Evolutionary conservation across 2,329 filamentous ascomycete species (phyloP), one percentile per base, ranked within the genome.

Genomic region (Cladosporium sp.): DNA sequence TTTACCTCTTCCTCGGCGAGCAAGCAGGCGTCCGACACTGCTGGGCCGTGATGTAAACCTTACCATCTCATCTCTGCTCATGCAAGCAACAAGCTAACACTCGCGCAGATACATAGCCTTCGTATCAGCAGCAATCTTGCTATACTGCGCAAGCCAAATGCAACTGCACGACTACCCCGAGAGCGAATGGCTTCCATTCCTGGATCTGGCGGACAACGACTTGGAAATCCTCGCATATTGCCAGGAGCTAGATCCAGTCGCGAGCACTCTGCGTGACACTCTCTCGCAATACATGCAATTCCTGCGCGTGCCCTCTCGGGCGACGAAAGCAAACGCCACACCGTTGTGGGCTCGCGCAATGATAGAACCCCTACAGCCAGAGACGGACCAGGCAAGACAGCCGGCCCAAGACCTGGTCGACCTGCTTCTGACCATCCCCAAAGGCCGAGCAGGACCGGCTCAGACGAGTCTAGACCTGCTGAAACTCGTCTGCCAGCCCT

Each of bases 261-360:
- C 51, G 7, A 36, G 39, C 39, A 55, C 19, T 5, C 51, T 55
- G 2, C 51, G 51, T 32, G 40, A 55, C 40, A 55, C 51, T 7
- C 40, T 55, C 13, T 55, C 51, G 40, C 51, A 55, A 12, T 55
- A 55, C 40, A 47, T 55, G 51, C 51, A 55, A 37, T 55, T 55
- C 51, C 39, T 55, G 13, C 51, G 51, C 12, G n/a, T 55, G 25
- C 37, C 49, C 9, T 40, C 35, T 3, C 10, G 2, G 4, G 49
- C 49, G 4, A 28, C 51, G 3, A 53, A 40, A 3, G 39, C 17
- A 39, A 45, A 45, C 9, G 9, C 51, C 1, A 3, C 19, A 7
- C 39, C 51, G 1, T 1, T 20, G 4, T 55, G 51, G 39, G 52
- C 52, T 8, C 52, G 40, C 39, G 28, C 52, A 8, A 22, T 40